phyloP scores from a whole-genome alignment of 192 early-diverging fungal species.

The Coemansia sp. region DNA sequence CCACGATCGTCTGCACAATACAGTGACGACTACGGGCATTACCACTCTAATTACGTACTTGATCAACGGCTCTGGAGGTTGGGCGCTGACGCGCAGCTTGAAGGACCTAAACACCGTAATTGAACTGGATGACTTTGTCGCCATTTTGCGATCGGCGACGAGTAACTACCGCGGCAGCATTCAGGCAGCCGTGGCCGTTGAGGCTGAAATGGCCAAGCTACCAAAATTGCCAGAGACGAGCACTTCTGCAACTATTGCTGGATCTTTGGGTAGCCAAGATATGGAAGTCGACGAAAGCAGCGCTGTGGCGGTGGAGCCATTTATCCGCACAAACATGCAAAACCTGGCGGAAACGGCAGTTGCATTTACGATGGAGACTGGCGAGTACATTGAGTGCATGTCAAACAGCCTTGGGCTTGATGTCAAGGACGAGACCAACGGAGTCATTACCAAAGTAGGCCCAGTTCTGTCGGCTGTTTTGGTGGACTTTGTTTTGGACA shows the following conservation, averaged over 20 bases:
- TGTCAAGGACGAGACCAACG: slow-evolving; percentile 6
- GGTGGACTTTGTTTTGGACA: slow-evolving; percentile 18
- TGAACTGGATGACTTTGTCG: slow-evolving; percentile 28
- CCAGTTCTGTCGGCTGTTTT: slow-evolving; percentile 12
- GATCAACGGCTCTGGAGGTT: slow-evolving; percentile 36
- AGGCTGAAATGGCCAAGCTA: slow-evolving; percentile 19
- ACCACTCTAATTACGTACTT: slow-evolving; percentile 36
- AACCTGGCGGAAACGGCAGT: slow-evolving; percentile 37
- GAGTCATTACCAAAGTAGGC: slow-evolving; percentile 6
- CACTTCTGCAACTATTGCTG: too few relatives aligned
- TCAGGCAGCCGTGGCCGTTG: slow-evolving; percentile 33
- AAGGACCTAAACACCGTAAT: slow-evolving; percentile 29
- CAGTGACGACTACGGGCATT: slow-evolving; percentile 21
- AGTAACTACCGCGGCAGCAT: slow-evolving; percentile 14
- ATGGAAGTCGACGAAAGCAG: slow-evolving; percentile 39
- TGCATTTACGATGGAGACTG: slow-evolving; percentile 29
- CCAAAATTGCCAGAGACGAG: too few relatives aligned
- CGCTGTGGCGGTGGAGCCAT: slow-evolving; percentile 11
- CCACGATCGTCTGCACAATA: slow-evolving; percentile 26
- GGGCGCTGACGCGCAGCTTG: slow-evolving; percentile 30
- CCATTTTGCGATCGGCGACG: slow-evolving; percentile 14
- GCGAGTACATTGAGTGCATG: slow-evolving; percentile 47
- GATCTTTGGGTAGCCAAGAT: too few relatives aligned
- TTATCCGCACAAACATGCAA: slow-evolving; percentile 21
- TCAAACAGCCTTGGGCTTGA: slow-evolving; percentile 43